Evolutionary conservation across 192 early-diverging fungal species (phyloP), one percentile per base, ranked within the genome.

Genomic region (Geranomyces michiganensis): DNA sequence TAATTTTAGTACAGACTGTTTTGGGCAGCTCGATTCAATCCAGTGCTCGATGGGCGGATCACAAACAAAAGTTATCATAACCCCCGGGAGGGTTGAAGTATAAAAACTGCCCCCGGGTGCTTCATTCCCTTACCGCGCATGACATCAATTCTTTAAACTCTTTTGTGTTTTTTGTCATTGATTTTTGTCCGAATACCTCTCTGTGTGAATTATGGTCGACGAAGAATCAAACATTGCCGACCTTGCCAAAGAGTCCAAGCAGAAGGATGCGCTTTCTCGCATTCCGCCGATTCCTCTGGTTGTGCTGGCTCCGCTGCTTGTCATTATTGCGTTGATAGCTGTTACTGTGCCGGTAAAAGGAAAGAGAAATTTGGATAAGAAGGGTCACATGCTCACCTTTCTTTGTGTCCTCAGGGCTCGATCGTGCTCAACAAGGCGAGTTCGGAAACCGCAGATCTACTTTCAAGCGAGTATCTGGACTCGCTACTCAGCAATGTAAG

Each of bases 361-460:
- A n/a, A 21, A 4, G 9, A 17, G 22, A 32, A 62, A 33, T 13
- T 32, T 43, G 31, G 29, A 62, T 10, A n/a, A 15, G 29, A 13
- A 36, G 10, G 29, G 27, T 24, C 12, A 56, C 55, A n/a, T 56
- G 10, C 12, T 62, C 24, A 24, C 24, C 12, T 32, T 13, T 22
- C 27, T 62, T 22, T 36, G 9, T n/a, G 59, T 7, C 45, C 44
- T 21, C 45, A 65, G 62, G 44, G 22, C 62, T 65, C 36, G 7
- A 45, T 65, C 21, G 45, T 65, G 13, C 45, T 65, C 14, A 65
- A 65, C 45, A 47, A 43, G n/a, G 62, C 62, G 14, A 65, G 62
- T 43, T 19, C 15, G 30, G 36, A 43, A 12, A 46, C 62, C 6
- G 21, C 62, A 6, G 29, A 45, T 45, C 29, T 26, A 10, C 43